Evolutionary conservation across 2,329 filamentous ascomycete species (phyloP), one percentile per base, ranked within the genome.

Genomic region (Fonsecaea nubica): DNA sequence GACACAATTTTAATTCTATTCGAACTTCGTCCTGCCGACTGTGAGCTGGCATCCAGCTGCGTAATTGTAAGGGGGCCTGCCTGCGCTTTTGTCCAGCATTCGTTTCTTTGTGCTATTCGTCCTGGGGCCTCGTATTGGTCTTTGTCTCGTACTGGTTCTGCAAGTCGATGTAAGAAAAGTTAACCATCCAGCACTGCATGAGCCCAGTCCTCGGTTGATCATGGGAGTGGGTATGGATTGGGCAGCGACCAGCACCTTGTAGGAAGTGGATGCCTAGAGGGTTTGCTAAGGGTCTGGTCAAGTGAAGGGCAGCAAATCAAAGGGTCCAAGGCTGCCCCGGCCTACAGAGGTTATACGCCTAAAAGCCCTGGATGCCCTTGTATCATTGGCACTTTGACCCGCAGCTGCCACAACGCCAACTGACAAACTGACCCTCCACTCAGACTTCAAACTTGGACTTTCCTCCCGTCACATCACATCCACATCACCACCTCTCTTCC

Each of bases 381-480:
- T 15, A 13, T 50, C 45, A 50, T 30, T 50, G 45, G 45, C 45
- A 50, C 45, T 18, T 25, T 21, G 45, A 50, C 45, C 45, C 45
- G 45, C 58, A 61, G 21, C 55, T 40, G 36, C 33, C 21, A 58
- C 58, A 38, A 53, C 45, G 45, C 45, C 32, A 53, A 35, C 50
- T 61, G 45, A 48, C 45, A 61, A 54, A 61, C 45, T 48, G 45
- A 61, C 33, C 48, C 45, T 61, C 58, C 58, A 61, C 60, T 48
- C 58, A 61, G 45, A 61, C 58, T 40, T 52, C 45, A 61, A 53
- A 61, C 58, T 36, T 59, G 33, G 38, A 59, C 62, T 58, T 63
- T 40, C 42, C 62, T 58, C 40, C 40, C 15, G 40, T 58, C 33
- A 45, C 54, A 63, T 57, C 62, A 58, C 62, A 52, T 40, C 62